Evolutionary conservation across 169 alveolate species (phyloP), one percentile per base, ranked within the genome.

Genomic region (Amoebophrya sp.): DNA sequence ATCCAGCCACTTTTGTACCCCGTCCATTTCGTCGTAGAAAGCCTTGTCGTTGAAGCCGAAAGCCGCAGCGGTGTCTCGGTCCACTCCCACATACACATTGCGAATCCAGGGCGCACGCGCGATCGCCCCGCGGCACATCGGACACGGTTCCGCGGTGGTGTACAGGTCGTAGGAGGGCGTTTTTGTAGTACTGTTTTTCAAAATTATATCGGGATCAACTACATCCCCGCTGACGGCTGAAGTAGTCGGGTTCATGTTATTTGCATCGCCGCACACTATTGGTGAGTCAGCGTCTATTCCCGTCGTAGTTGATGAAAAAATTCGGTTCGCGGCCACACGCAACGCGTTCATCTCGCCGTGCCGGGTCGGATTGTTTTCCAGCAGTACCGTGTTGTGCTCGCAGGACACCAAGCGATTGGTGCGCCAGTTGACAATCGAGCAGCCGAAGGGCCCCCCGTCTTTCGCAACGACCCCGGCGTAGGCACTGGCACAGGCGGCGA

Each of bases 91-190:
- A 40, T 41, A 89, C 77, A 89, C 38, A 40, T 32, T 38, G 53
- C 47, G 90, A 83, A 83, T 41, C 38, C 40, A 88, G 90, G 90
- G 38, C 40, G 40, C 91, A 29, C 23, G 91, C 91, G n/a, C 38
- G 40, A 89, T 89, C 0, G 83, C 91, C 18, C 91, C 91, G 40
- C 77, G 38, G 40, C 91, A 89, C 91, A 89, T 89, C 32, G 91
- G 91, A 40, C 91, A 89, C 14, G 91, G 91, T 40, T 89, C 91
- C 29, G 53, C 29, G 14, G 91, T 40, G 25, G 91, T 89, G 40
- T 89, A 89, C 91, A 89, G 23, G 40, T 40, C 91, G 40, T 33
- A 88, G 40, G 39, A 40, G 12, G 90, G 40, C n/a, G n/a, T n/a
- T n/a, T n/a, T n/a, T n/a, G n/a, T n/a, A n/a, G n/a, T n/a, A n/a